phyloP scores from a whole-genome alignment of 495 filamentous ascomycete species.

The Daldinia vernicosa region DNA sequence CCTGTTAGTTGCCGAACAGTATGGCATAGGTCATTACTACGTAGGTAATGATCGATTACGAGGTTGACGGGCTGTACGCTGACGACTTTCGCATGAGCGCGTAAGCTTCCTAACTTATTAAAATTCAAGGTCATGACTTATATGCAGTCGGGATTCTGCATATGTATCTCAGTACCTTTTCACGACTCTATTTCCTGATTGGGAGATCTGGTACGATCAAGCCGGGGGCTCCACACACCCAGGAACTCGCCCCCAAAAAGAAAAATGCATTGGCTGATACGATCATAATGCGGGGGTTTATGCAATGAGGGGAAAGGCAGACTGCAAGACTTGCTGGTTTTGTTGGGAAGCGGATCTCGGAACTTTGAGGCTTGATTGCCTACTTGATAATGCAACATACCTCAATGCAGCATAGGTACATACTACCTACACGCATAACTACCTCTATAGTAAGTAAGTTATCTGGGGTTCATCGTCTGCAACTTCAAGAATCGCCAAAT shows the following conservation, averaged over 20 bases:
- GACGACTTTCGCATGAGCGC: background rate
- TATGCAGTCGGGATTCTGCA: background rate
- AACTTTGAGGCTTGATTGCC: constrained; percentile 17
- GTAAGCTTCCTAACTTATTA: background rate
- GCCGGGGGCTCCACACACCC: background rate
- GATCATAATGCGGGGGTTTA: constrained; percentile 20
- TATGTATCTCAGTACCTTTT: background rate
- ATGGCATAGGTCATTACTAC: too few relatives aligned
- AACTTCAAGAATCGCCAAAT: background rate
- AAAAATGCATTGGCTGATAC: constrained; percentile 4
- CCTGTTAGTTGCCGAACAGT: too few relatives aligned
- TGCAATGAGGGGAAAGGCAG: constrained; percentile 13
- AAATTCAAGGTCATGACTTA: background rate
- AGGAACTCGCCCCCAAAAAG: background rate
- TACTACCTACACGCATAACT: too few relatives aligned
- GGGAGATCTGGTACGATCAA: constrained; percentile 3
- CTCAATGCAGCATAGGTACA: too few relatives aligned
- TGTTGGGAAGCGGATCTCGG: constrained; percentile 43
- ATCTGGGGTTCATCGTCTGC: constrained; percentile 1
- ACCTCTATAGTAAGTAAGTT: background rate
- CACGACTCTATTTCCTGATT: background rate
- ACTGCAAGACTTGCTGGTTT: constrained; percentile 10
- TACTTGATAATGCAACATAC: constrained; percentile 2
- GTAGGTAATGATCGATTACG: too few relatives aligned
- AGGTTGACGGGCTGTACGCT: background rate